Conservation (phyloP, 2,329 filamentous ascomycete genomes). For the Fusarium papillatum region DNA sequence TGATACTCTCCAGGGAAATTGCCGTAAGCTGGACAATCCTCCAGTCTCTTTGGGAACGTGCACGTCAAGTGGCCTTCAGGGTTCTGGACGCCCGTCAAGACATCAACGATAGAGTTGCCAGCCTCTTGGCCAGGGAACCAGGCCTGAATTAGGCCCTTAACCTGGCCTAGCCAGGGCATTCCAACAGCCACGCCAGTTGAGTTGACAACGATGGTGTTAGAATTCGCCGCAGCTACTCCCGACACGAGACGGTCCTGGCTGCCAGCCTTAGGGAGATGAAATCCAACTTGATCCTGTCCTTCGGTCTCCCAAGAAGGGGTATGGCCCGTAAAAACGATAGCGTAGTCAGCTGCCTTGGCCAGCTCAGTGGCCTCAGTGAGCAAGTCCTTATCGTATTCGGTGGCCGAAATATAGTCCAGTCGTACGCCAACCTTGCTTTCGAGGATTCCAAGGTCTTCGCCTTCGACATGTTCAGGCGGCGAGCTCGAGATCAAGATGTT, state of each 20-base stretch:
- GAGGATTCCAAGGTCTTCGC: conserved; percentile 19
- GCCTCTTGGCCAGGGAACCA: conserved; percentile 53
- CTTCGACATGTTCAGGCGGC: conserved; percentile 7
- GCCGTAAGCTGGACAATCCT: conserved; percentile 74
- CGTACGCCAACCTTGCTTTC: conserved; percentile 21
- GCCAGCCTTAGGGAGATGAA: not conserved
- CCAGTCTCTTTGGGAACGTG: conserved; percentile 69
- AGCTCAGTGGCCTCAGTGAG: conserved; percentile 13
- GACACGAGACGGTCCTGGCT: conserved; percentile 58
- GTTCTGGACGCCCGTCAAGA: conserved; percentile 73
- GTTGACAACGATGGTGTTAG: conserved; percentile 70
- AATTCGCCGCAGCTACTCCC: conserved; percentile 66
- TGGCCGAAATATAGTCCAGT: conserved; percentile 10
- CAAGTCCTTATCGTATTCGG: conserved; percentile 14
- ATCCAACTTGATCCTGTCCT: conserved; percentile 18
- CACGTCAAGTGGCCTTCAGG: conserved; percentile 64
- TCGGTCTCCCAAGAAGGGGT: conserved; percentile 26
- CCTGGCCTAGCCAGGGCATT: conserved; percentile 65
- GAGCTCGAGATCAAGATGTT: conserved; percentile 3
- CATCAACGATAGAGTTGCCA: conserved; percentile 75
- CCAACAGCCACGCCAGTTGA: conserved; percentile 72
- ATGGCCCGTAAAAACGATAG: conserved; percentile 25
- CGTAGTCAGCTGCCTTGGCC: conserved; percentile 14
- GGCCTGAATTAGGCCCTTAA: conserved; percentile 71
- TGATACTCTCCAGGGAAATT: conserved; percentile 65